Evolutionary conservation across 176 grass and related monocot genomes (phyloP), one percentile per base, ranked within the genome.

Genomic region (Metroxylon sagu): DNA sequence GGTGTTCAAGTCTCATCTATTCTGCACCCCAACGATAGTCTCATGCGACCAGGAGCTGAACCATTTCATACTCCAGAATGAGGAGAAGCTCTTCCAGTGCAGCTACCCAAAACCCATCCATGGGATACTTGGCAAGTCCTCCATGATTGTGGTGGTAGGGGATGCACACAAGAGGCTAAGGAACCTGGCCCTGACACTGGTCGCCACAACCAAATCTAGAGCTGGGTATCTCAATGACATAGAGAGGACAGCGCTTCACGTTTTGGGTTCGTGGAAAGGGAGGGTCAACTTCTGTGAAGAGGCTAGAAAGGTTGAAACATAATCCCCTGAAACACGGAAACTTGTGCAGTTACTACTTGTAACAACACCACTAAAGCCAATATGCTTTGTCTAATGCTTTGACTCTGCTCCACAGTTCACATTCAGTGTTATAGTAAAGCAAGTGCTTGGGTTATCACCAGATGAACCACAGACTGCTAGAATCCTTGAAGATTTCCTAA

Each of bases 391-490:
- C n/a, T 69, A 57, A 69, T 57, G 54, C 54, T 49, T 49, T 14
- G 17, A 30, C 25, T 30, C 25, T 60, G 15, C 7, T 54, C 18
- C 4, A 66, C 77, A 95, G 89, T 95, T 95, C 16, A 83, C 89
- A 23, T 95, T 95, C 85, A 95, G 80, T 65, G 89, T 95, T 67
- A 95, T 95, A 85, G 89, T 95, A 77, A 95, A 95, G 65, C 85
- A 95, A 83, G 89, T 95, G 29, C 78, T 95, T 59, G 89, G 85
- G 19, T 73, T 95, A 60, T 85, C 89, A 49, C 64, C 74, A 59
- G 89, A 89, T 65, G 89, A 89, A 63, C 74, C 83, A 4, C 71
- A 82, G 29, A 85, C 85, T 49, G 77, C 61, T 27, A 85, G 53
- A 65, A 89, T 95, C 60, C 89, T 95, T 21, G 81, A 95, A 63